Evolutionary conservation across 352 stramenopile species (phyloP), one percentile per base, ranked within the genome.

Genomic region (Phytopythium litorale): DNA sequence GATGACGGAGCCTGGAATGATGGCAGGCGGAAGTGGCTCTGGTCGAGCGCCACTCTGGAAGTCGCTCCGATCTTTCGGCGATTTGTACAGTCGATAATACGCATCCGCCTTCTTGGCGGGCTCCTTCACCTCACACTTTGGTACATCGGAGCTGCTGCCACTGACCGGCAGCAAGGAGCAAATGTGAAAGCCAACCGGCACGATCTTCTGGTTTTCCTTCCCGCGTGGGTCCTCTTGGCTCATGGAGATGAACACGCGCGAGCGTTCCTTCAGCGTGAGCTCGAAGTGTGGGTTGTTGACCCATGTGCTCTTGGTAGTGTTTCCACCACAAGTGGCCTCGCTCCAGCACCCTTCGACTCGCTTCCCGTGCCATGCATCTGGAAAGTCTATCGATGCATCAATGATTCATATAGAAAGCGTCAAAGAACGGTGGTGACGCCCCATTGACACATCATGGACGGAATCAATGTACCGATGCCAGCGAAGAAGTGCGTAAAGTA

Each of bases 401-500:
- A 40, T 50, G 48, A 15, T 40, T 56, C 16, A 0, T 9, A 30
- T 40, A 45, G 23, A 2, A 43, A 42, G 23, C 4, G 4, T 40
- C 18, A 28, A 11, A 30, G 0, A n/a, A 16, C n/a, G 59, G 11
- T 18, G 12, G 15, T 16, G 37, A 43, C 12, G 3, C 37, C 9
- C 13, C 2, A 7, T n/a, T n/a, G 38, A 45, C 38, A 9, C n/a
- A 7, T 25, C 5, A 32, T 16, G 21, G 6, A 3, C 18, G 19
- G 5, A 12, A 30, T 25, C 7, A 25, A 50, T 75, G 18, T 70
- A 94, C 86, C 88, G 18, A 97, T 91, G 21, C 87, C 89, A 23
- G 92, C 81, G 54, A 97, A 98, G 46, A 98, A 92, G 45, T 96
- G 86, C 0, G 88, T 97, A 63, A 96, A 98, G 55, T 91, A 85